Conservation (phyloP, 495 filamentous ascomycete genomes). For the Annulohypoxylon nitens region DNA sequence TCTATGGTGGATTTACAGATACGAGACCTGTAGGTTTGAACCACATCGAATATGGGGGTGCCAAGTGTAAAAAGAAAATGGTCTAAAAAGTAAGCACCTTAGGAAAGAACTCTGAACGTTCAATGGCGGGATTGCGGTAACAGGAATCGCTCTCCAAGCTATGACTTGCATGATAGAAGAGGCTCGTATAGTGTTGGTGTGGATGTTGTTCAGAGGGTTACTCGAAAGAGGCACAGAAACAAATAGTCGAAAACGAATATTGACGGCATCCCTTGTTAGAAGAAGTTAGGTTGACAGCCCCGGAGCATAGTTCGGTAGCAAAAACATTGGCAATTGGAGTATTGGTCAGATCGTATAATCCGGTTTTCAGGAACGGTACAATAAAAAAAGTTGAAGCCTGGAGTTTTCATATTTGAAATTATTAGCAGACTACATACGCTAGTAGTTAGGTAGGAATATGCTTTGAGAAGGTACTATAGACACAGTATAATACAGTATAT, state of each 20-base stretch:
- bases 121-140: constrained; percentile 5
- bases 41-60: constrained; percentile 34
- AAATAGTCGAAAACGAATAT: neutral
- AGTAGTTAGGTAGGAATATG: neutral
- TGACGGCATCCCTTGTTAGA: neutral
- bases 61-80: constrained; percentile 29
- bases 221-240: neutral
- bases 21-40: constrained; percentile 37
- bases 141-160: neutral
- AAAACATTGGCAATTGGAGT: neutral
- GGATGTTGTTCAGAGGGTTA: neutral
- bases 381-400: constrained; percentile 2
- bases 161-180: constrained; percentile 5
- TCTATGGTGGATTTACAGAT: constrained; percentile 29
- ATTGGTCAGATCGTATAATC: neutral
- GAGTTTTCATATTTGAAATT: neutral
- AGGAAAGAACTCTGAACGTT: neutral
- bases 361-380: neutral
- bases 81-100: constrained; percentile 7
- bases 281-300: neutral
- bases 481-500: constrained; percentile 13
- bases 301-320: neutral
- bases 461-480: neutral
- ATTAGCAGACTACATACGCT: neutral
- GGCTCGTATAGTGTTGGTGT: constrained; percentile 17